Percentiles rank a stretch among this genome's conserved stretches.
Evolutionary conservation across 768 basidiomycete species (phyloP).

Genomic region (Sarcodon sp.): DNA sequence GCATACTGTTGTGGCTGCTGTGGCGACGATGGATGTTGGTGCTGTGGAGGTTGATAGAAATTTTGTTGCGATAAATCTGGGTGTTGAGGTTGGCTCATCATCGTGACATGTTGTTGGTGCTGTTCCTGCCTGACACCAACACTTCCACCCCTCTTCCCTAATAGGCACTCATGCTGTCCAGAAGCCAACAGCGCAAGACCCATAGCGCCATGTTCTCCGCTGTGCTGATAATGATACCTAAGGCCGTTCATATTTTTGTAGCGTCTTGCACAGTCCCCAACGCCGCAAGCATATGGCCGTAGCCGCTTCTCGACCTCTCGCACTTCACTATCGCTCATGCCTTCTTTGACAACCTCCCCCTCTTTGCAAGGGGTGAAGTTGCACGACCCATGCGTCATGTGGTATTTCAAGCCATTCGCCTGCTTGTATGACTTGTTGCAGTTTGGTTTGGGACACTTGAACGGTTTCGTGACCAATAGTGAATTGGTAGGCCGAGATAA

Average conservation of each 20-base stretch:
- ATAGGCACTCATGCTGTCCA: constrained; percentile 48
- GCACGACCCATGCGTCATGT: constrained; percentile 86
- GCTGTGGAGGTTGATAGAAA: not conserved
- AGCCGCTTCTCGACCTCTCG: constrained; percentile 62
- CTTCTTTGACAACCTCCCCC: constrained; percentile 19
- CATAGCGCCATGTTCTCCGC: constrained; percentile 86
- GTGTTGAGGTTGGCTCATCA: not conserved
- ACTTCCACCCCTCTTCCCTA: not conserved
- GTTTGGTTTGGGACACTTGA: constrained; percentile 87
- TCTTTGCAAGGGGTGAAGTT: constrained; percentile 83
- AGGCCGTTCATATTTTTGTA: constrained; percentile 99
- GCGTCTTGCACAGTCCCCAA: constrained; percentile 73
- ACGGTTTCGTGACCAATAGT: constrained; percentile 71
- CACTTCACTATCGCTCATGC: constrained; percentile 41
- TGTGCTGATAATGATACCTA: constrained; percentile 91
- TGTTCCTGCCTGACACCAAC: not conserved
- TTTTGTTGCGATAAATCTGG: not conserved
- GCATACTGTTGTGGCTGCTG: not conserved
- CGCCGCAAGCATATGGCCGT: constrained; percentile 81
- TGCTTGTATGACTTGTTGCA: constrained; percentile 97
- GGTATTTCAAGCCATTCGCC: constrained; percentile 90
- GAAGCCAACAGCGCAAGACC: constrained; percentile 76
- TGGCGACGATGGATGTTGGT: not conserved
- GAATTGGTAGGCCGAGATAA: constrained; percentile 41
- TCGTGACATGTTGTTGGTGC: not conserved